phyloP scores from a whole-genome alignment of 106 monocot species.

The Acorus gramineus region DNA sequence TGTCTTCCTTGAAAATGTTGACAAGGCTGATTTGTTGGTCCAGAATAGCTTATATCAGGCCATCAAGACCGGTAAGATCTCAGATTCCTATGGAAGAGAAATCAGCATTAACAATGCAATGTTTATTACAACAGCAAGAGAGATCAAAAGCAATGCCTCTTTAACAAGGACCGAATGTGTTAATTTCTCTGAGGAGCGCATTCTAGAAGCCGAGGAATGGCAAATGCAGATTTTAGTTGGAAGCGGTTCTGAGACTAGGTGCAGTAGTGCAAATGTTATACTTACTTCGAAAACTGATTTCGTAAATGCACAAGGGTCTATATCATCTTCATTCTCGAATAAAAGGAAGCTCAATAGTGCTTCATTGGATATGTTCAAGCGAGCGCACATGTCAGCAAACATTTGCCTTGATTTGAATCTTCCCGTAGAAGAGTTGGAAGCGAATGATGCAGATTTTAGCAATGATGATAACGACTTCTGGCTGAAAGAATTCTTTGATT shows the following conservation, averaged over 20 bases:
- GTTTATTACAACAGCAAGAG: conserved; percentile 41
- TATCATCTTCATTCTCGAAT: conserved; percentile 1
- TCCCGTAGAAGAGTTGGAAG: conserved; percentile 52
- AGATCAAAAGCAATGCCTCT: conserved; percentile 1
- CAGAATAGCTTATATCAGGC: conserved; percentile 53
- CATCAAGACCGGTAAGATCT: conserved; percentile 49
- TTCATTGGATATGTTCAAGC: conserved; percentile 13
- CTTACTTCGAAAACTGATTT: conserved; percentile 1
- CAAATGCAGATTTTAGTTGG: conserved; percentile 54
- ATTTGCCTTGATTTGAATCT: conserved; percentile 68
- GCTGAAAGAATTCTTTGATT: conserved; percentile 48
- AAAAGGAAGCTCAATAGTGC: conserved; percentile 50
- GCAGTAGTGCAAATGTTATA: conserved; percentile 3
- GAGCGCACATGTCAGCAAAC: conserved; percentile 20
- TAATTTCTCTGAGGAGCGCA: conserved; percentile 55
- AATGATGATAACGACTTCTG: conserved; percentile 29
- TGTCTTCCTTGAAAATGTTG: conserved; percentile 74
- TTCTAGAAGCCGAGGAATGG: conserved; percentile 35
- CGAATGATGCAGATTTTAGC: conserved; percentile 14
- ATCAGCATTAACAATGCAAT: conserved; percentile 38
- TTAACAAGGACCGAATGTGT: conserved; percentile 11
- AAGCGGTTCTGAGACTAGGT: background rate
- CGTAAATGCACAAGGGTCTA: conserved; percentile 1
- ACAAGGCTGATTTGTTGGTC: conserved; percentile 61
- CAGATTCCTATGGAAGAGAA: conserved; percentile 54